phyloP scores from a whole-genome alignment of 1,284 basidiomycete genomes.

The Malassezia sp. region DNA sequence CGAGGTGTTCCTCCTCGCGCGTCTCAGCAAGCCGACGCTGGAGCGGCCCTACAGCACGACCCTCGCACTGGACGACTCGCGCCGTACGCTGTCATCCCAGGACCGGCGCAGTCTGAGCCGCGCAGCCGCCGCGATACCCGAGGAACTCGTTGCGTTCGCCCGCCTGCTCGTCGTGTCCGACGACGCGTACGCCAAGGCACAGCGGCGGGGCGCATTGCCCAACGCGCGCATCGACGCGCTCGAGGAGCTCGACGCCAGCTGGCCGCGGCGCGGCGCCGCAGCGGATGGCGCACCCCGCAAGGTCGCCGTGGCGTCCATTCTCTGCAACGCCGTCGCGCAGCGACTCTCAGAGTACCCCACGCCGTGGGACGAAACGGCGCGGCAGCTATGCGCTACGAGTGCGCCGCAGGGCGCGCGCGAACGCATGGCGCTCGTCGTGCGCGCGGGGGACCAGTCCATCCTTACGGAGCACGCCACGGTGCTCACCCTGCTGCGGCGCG shows the following conservation, averaged over 20 bases:
- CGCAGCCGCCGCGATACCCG: conserved; percentile 55
- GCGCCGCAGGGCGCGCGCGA: background rate
- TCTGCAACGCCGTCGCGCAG: conserved; percentile 2
- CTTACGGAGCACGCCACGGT: conserved; percentile 8
- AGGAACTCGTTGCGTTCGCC: conserved; percentile 60
- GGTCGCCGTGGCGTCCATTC: conserved; percentile 3
- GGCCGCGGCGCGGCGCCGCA: background rate
- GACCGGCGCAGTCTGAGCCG: conserved; percentile 25
- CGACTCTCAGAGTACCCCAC: conserved; percentile 7
- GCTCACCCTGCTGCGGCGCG: background rate
- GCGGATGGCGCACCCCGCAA: background rate
- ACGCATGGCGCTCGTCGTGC: conserved; percentile 17
- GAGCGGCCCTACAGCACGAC: conserved; percentile 22
- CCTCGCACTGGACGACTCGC: conserved; percentile 9
- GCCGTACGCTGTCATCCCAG: conserved; percentile 14
- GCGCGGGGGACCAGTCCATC: conserved; percentile 13
- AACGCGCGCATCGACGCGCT: conserved; percentile 57
- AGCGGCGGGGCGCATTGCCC: conserved; percentile 64
- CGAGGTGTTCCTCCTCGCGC: conserved; percentile 32
- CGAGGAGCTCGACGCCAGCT: conserved; percentile 19
- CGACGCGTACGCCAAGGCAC: conserved; percentile 58
- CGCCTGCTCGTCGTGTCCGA: conserved; percentile 58
- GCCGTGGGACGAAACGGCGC: background rate
- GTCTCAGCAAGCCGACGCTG: conserved; percentile 27
- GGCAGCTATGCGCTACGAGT: background rate